Evolutionary conservation across 768 basidiomycete species (phyloP).

Genomic region (Panaeolus papilionaceus): DNA sequence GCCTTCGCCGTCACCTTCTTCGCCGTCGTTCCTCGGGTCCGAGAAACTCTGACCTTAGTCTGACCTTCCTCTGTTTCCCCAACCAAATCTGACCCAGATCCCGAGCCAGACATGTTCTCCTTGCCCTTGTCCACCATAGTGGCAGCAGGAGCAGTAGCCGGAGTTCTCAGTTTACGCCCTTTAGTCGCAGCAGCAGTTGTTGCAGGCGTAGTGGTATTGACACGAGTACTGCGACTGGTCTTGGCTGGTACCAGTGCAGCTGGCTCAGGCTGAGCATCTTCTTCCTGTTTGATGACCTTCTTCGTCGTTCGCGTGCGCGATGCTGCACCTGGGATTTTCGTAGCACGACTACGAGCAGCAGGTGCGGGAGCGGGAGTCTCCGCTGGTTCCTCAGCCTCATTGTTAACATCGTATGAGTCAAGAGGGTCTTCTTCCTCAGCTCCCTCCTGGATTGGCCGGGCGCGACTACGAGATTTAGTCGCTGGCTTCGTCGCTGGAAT

Average conservation of each 20-base stretch:
- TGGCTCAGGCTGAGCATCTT: constrained; percentile 17
- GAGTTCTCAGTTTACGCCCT: constrained; percentile 35
- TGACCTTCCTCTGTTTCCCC: constrained; percentile 37
- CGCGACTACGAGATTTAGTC: constrained; percentile 15
- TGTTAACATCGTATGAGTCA: constrained; percentile 21
- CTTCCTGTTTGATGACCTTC: constrained; percentile 17
- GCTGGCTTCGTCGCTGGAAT: background rate
- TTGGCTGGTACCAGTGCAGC: constrained; percentile 20
- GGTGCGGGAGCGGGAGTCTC: constrained; percentile 23
- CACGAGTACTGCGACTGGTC: constrained; percentile 22
- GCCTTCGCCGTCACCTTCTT: constrained; percentile 20
- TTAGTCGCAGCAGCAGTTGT: constrained; percentile 27
- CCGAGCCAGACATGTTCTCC: constrained; percentile 44
- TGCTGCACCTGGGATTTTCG: constrained; percentile 3
- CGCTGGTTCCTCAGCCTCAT: constrained; percentile 20
- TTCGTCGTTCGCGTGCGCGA: constrained; percentile 8
- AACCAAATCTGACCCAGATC: constrained; percentile 25
- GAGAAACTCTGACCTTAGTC: constrained; percentile 43
- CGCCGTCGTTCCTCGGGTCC: constrained; percentile 34
- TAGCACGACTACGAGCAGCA: constrained; percentile 2
- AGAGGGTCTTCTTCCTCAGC: constrained; percentile 23
- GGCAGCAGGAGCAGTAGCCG: constrained; percentile 42
- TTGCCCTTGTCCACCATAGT: constrained; percentile 37
- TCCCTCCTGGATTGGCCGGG: constrained; percentile 20
- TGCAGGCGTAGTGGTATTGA: constrained; percentile 24